phyloP scores from a whole-genome alignment of 208 protist genomes.

The Novymonas esmeraldas region DNA sequence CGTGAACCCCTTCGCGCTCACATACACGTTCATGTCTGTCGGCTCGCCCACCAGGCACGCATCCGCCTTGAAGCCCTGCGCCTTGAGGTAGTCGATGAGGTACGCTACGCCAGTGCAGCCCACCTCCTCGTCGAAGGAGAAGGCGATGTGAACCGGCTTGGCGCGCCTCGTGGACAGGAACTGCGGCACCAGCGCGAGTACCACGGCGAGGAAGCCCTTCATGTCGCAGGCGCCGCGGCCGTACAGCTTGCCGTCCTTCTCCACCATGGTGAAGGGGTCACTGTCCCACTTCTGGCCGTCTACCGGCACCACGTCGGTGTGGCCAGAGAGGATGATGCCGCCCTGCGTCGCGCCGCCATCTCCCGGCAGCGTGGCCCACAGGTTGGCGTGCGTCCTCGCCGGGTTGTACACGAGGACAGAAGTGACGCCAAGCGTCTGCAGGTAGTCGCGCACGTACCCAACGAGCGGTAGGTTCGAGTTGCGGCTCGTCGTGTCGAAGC shows the following conservation, averaged over 20 bases:
- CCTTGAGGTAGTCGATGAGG: conserved; percentile 40
- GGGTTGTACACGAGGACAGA: conserved; percentile 41
- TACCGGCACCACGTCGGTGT: conserved; percentile 71
- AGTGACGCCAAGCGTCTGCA: conserved; percentile 31
- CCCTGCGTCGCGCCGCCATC: conserved; percentile 46
- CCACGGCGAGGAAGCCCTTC: conserved; percentile 70
- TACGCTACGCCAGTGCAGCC: conserved; percentile 44
- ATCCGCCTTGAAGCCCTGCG: conserved; percentile 31
- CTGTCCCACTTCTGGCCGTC: conserved; percentile 64
- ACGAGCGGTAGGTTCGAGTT: conserved; percentile 62
- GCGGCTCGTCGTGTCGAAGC: conserved; percentile 66
- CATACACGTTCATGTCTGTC: conserved; percentile 33
- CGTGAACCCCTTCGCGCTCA: conserved; percentile 36
- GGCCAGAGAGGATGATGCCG: conserved; percentile 63
- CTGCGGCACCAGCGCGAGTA: conserved; percentile 45
- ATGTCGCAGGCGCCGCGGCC: conserved; percentile 66
- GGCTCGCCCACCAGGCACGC: conserved; percentile 19
- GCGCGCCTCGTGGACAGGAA: conserved; percentile 42
- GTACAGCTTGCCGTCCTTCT: conserved; percentile 61
- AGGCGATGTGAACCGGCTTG: conserved; percentile 65
- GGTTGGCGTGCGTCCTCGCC: conserved; percentile 52
- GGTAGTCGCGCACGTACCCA: conserved; percentile 42
- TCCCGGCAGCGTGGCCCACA: conserved; percentile 64
- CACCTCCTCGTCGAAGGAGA: conserved; percentile 61
- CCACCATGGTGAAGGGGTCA: conserved; percentile 60